Evolutionary conservation across 2,329 filamentous ascomycete genomes (phyloP).

Genomic region (Teratosphaeria zuluensis): DNA sequence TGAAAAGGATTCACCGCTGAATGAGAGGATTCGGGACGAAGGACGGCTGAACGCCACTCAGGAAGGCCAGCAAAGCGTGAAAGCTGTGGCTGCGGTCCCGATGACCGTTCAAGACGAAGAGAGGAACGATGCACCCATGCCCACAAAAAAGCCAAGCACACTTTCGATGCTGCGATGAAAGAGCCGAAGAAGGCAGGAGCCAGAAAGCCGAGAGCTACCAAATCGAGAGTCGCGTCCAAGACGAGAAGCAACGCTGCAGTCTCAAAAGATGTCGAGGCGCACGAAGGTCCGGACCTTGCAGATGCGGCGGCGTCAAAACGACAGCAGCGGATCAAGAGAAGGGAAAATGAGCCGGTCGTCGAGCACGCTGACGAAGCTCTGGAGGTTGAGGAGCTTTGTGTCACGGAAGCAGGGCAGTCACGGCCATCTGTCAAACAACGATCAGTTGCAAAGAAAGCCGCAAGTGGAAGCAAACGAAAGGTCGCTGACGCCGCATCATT

Average conservation of each 20-base stretch:
- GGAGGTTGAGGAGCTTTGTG: neutral
- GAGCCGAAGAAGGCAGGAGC: constrained; percentile 2
- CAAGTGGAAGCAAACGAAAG: neutral
- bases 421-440: neutral
- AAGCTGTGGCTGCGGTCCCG: neutral
- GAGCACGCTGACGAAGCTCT: neutral
- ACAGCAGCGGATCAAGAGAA: neutral
- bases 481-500: neutral
- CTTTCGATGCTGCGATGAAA: constrained; percentile 3
- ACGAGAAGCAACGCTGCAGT: neutral
- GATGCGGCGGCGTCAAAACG: neutral
- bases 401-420: neutral
- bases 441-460: neutral
- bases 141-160: constrained; percentile 2
- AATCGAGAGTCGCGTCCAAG: neutral
- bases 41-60: neutral
- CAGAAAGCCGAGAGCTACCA: neutral
- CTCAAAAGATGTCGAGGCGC: neutral
- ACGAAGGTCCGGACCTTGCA: neutral
- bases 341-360: neutral
- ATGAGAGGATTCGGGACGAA: neutral
- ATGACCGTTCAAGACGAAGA: neutral
- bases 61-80: neutral
- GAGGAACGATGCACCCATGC: neutral
- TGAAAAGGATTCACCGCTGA: constrained; percentile 15